These are phyloP conservation scores for Hymenoscyphus infarciens DNA, from an alignment of 2,329 filamentous ascomycete species.

Conservation along the genomic window DNA sequence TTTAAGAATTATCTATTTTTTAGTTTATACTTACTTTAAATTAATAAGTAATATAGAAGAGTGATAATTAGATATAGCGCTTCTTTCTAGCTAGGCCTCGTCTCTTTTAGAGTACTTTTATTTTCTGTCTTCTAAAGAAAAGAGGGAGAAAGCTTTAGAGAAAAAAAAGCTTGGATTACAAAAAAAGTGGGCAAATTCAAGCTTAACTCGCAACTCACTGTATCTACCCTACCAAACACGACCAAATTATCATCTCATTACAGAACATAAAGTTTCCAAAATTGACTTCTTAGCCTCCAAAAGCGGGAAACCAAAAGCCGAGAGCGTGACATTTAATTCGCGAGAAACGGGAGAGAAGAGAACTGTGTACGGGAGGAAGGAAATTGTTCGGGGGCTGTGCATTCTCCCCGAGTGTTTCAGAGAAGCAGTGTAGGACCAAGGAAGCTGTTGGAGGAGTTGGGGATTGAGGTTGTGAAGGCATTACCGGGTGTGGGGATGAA, in stretches of 20 bases:
- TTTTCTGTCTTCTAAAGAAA: no score
- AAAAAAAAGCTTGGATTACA: no score
- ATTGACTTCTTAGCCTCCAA: constrained; percentile 2
- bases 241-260: constrained; percentile 6
- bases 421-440: constrained; percentile 42
- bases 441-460: constrained; percentile 37
- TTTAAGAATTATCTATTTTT: no score
- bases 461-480: constrained; percentile 50
- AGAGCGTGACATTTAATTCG: neutral
- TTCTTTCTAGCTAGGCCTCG: no score
- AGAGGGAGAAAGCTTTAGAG: no score
- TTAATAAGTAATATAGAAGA: no score
- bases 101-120: no score
- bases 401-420: constrained; percentile 44
- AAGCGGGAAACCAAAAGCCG: neutral
- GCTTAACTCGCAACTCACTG: no score
- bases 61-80: no score
- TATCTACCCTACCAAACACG: neutral
- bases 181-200: no score
- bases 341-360: neutral
- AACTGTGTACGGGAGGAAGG: constrained; percentile 25
- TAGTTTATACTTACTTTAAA: no score
- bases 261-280: constrained; percentile 6
- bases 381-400: constrained; percentile 46
- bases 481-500: constrained; percentile 60